Percentiles rank a stretch among this genome's conserved stretches.
phyloP scores from a whole-genome alignment of 768 basidiomycete genomes.

The Suillus subaureus region DNA sequence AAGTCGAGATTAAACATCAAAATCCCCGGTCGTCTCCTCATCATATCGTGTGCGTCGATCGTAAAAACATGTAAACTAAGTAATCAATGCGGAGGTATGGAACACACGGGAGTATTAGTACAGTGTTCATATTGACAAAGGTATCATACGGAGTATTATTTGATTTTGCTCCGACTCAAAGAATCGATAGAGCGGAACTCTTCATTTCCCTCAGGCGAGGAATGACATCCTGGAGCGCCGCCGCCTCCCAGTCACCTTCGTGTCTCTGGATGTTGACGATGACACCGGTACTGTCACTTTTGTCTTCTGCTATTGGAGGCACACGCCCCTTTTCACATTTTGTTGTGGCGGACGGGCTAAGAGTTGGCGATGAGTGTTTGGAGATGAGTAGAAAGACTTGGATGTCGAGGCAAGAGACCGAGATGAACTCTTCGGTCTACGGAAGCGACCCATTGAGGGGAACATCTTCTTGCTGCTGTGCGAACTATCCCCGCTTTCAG shows the following conservation, averaged over 20 bases:
- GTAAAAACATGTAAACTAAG: background rate
- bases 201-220: constrained; percentile 31
- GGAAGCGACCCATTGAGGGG: constrained; percentile 1
- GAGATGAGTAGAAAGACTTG: background rate
- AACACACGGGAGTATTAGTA: background rate
- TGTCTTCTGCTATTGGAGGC: too few relatives aligned
- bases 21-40: background rate
- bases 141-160: background rate
- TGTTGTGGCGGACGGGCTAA: background rate
- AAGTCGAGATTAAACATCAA: background rate
- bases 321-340: background rate
- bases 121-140: background rate
- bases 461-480: background rate
- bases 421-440: constrained; percentile 9
- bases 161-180: background rate
- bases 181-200: background rate
- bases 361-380: constrained; percentile 8
- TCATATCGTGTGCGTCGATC: background rate
- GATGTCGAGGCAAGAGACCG: background rate
- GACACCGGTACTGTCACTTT: constrained; percentile 1
- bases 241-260: constrained; percentile 24
- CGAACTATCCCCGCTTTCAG: background rate
- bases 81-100: background rate
- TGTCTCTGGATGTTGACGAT: constrained; percentile 20
- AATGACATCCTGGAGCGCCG: constrained; percentile 30